Base-by-base conservation (phyloP, 169 alveolate species). In the Plasmodium billcollinsi region DNA sequence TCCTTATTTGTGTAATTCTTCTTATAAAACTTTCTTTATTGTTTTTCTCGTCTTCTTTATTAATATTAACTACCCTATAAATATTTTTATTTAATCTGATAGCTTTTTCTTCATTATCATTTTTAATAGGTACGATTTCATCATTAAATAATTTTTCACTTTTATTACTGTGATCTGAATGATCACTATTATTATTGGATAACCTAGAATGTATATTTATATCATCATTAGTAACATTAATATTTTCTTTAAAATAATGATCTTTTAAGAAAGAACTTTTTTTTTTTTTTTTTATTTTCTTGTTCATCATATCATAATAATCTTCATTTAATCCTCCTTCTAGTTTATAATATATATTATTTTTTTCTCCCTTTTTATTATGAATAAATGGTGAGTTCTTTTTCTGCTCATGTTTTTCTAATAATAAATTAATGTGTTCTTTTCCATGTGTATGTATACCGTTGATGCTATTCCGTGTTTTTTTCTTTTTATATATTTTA, bases 11-110 rank as follows among this genome's bases (percentile, higher is more conserved):
- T 14, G 89, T 59, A 7, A 78, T 49, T 70, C 54, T 78, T 58
- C 76, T 78, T 26, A 78, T 26, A 70, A 78, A 69, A 15, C 26
- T 63, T 59, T 78, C 78, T 20, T 78, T 66, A 66, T 78, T 26
- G 2, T 65, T 54, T 24, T 50, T 59, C 18, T 70, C 78, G 12
- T 56, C 70, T 6, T 7, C 5, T 4, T 62, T 62, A 61, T 58
- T 58, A n/a, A 78, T 50, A 45, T 78, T 78, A 14, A 78, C 70
- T 15, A 78, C 67, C 54, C 89, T 63, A 18, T 78, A 78, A 2
- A 78, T 70, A 66, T 78, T 78, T 66, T 66, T 65, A 33, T 78
- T 78, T 14, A 78, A 6, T 12, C 89, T 66, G 26, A 78, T 65
- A 4, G 89, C 76, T 58, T 78, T 78, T 58, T 78, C 89, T 33